A percentile compares a stretch with the other conserved stretches of the same genome.
These are phyloP conservation scores for Cladosporium cucumerinum DNA, from an alignment of 2,329 filamentous ascomycete genomes.

Conservation along the genomic window DNA sequence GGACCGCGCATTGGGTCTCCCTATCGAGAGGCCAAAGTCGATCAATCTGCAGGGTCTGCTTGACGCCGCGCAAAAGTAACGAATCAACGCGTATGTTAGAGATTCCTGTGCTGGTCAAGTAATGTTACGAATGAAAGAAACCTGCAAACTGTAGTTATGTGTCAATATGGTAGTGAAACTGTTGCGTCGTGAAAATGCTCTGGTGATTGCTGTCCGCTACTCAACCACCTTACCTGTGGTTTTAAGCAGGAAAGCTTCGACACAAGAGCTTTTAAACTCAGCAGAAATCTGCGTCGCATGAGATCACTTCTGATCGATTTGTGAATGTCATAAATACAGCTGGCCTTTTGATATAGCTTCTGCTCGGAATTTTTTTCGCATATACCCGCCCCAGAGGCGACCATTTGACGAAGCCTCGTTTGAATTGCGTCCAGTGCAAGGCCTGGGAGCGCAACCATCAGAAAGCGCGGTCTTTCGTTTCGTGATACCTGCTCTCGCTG, in stretches of 20 bases:
- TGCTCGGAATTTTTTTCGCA: neutral
- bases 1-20: conserved; percentile 89
- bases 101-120: neutral
- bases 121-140: neutral
- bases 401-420: neutral
- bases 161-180: neutral
- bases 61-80: conserved; percentile 48
- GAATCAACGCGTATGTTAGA: neutral
- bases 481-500: neutral
- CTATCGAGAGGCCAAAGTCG: conserved; percentile 97
- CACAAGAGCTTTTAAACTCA: neutral
- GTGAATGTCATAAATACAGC: conserved; percentile 9
- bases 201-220: neutral
- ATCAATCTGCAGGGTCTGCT: conserved; percentile 87
- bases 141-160: neutral
- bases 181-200: neutral
- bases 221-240: neutral
- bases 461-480: neutral
- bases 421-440: neutral
- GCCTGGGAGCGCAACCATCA: neutral
- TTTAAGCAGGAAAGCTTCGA: neutral
- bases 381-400: neutral
- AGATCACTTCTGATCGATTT: neutral
- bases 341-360: neutral
- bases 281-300: neutral